Base-by-base conservation (phyloP, 495 filamentous ascomycete species). In the Lophiostoma macrostomum region DNA sequence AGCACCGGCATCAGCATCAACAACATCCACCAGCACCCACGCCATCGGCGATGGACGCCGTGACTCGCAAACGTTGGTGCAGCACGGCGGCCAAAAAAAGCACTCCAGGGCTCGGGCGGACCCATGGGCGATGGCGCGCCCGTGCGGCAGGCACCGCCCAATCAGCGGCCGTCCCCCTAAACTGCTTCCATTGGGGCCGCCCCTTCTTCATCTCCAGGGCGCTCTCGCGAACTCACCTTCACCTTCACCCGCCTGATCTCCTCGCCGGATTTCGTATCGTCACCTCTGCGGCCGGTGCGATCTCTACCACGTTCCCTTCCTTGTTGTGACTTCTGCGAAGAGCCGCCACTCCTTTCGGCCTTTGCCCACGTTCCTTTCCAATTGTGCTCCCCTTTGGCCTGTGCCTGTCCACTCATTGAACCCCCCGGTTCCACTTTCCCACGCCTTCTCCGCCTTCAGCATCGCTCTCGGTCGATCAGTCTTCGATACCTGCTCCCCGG, bases 311-410 rank as follows among this genome's bases (percentile, higher is more conserved):
- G 22, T 63, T 63, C 50, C 41, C 56, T 59, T 64, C 38, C 56
- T 18, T 43, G 30, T 24, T 24, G 46, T 46, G 50, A 35, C 50
- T 62, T 65, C 59, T 50, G 45, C 50, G 58, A 50, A 54, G 40
- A 53, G 53, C 55, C 51, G 60, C 62, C 63, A 63, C 55, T 63
- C 63, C 63, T 63, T 65, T 60, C 52, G 36, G 53, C 57, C 40
- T 50, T 56, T 50, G 48, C 49, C 50, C 50, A 57, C 58, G 53
- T 64, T 64, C 61, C 27, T 61, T 63, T 54, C 30, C 29, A 10
- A 36, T 30, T 48, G 25, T 41, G 23, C 43, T 36, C 43, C 31
- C 51, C 6, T 55, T 63, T 57, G 52, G 62, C 40, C 50, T 49
- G 30, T 45, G 49, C 53, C 61, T 55, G 61, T 64, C 61, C 61